A percentile compares a stretch with the other conserved stretches of the same genome.
phyloP scores from a whole-genome alignment of 2,329 filamentous ascomycete species.

The Colletotrichum endophyticum region DNA sequence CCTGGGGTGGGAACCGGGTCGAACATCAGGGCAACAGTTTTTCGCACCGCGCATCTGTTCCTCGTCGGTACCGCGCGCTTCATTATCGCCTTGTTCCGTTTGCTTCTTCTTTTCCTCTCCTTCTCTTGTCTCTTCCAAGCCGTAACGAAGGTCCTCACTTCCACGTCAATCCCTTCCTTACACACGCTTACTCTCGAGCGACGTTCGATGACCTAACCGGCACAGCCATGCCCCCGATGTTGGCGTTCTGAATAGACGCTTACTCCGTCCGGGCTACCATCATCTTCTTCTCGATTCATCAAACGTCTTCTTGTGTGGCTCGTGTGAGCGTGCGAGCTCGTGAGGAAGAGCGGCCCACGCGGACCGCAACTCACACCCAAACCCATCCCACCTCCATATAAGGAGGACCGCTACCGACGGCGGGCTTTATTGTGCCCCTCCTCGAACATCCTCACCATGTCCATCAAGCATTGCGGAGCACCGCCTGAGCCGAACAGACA shows the following conservation, averaged over 20 bases:
- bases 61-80: not conserved
- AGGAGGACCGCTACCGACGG: not conserved
- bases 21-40: slow-evolving; percentile 7
- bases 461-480: not conserved
- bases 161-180: slow-evolving; percentile 3
- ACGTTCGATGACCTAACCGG: slow-evolving; percentile 11
- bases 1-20: slow-evolving; percentile 7
- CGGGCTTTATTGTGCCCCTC: not conserved
- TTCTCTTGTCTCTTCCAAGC: not conserved
- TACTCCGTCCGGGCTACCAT: not conserved
- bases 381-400: slow-evolving; percentile 2
- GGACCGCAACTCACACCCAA: not conserved
- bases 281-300: slow-evolving; percentile 14
- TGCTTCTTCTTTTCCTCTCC: not conserved
- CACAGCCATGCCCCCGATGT: slow-evolving; percentile 3
- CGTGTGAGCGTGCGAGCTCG: not conserved
- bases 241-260: not conserved
- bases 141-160: not conserved
- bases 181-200: slow-evolving; percentile 16
- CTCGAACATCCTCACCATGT: slow-evolving; percentile 11
- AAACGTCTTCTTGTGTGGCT: not conserved
- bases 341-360: not conserved
- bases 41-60: not conserved
- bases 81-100: not conserved
- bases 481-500: slow-evolving; percentile 1